These are phyloP conservation scores for Podospora didyma DNA, from an alignment of 495 filamentous ascomycete genomes.

Conservation along the genomic window DNA sequence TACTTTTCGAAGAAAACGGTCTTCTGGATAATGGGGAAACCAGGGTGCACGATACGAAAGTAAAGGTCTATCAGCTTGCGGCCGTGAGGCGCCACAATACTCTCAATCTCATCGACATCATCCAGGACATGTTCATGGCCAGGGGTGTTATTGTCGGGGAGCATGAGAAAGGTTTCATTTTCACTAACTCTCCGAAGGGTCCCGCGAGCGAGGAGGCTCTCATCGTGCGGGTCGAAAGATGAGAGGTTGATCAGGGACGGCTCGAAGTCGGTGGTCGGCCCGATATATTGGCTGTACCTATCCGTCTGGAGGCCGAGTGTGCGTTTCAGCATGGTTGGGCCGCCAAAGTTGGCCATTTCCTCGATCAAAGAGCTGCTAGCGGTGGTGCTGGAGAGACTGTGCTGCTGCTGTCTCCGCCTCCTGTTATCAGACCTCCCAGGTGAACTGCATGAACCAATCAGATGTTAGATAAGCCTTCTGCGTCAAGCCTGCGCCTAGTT, in stretches of 20 bases:
- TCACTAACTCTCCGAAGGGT: slow-evolving; percentile 77
- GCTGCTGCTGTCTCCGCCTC: slow-evolving; percentile 46
- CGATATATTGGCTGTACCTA: slow-evolving; percentile 61
- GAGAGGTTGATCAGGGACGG: slow-evolving; percentile 68
- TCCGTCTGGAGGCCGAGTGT: slow-evolving; percentile 62
- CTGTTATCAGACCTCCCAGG: slow-evolving; percentile 52
- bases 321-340: slow-evolving; percentile 56
- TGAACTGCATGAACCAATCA: slow-evolving; percentile 46
- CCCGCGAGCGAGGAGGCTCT: slow-evolving; percentile 62
- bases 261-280: slow-evolving; percentile 69
- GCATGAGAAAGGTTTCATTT: slow-evolving; percentile 78
- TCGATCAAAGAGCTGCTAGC: slow-evolving; percentile 52
- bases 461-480: slow-evolving; percentile 31
- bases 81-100: slow-evolving; percentile 76
- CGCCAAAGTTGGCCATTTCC: slow-evolving; percentile 59
- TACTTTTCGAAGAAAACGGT: slow-evolving; percentile 83
- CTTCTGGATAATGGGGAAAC: slow-evolving; percentile 87
- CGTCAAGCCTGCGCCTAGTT: slow-evolving; percentile 2
- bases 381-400: slow-evolving; percentile 51
- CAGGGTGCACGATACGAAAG: slow-evolving; percentile 83
- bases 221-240: slow-evolving; percentile 66
- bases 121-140: slow-evolving; percentile 57
- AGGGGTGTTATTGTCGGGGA: slow-evolving; percentile 60
- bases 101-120: slow-evolving; percentile 76
- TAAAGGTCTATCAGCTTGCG: slow-evolving; percentile 79